These are phyloP conservation scores for Scedosporium dehoogii DNA, from an alignment of 2,329 filamentous ascomycete species.

Conservation along the genomic window DNA sequence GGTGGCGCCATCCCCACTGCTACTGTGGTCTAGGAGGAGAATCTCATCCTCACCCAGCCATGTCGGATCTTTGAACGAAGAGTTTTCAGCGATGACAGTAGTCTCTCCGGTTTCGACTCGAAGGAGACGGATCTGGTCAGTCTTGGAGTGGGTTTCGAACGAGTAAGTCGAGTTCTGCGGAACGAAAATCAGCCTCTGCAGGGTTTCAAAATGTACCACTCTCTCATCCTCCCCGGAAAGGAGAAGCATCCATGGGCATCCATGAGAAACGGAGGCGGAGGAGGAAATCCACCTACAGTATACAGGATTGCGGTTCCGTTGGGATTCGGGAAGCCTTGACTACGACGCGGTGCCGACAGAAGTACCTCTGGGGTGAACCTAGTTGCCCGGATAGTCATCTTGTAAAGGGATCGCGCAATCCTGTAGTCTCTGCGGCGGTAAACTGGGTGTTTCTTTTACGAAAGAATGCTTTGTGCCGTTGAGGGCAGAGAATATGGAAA, in stretches of 20 bases:
- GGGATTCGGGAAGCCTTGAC: constrained; percentile 58
- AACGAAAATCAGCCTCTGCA: neutral
- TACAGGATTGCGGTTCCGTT: constrained; percentile 56
- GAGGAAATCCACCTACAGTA: constrained; percentile 32
- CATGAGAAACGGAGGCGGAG: neutral
- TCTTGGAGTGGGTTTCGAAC: constrained; percentile 63
- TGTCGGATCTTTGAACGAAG: constrained; percentile 56
- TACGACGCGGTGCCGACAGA: constrained; percentile 65
- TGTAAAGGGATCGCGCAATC: neutral
- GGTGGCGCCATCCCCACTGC: constrained; percentile 35
- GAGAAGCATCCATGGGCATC: neutral
- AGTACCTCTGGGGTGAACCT: constrained; percentile 72
- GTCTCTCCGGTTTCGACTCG: constrained; percentile 59
- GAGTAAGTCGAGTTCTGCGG: constrained; percentile 61
- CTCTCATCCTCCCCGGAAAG: neutral
- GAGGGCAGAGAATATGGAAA: neutral
- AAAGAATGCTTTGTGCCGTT: no score
- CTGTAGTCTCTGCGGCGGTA: neutral
- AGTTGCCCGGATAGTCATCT: constrained; percentile 60
- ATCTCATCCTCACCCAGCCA: constrained; percentile 65
- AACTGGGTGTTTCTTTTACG: no score
- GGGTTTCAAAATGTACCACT: no score
- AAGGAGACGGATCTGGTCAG: constrained; percentile 59
- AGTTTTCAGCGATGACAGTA: constrained; percentile 53
- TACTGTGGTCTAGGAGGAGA: constrained; percentile 36